Percentiles rank a stretch among this genome's conserved stretches.
Conservation (phyloP, 2,329 filamentous ascomycete genomes). For the Metarhizium sp. region DNA sequence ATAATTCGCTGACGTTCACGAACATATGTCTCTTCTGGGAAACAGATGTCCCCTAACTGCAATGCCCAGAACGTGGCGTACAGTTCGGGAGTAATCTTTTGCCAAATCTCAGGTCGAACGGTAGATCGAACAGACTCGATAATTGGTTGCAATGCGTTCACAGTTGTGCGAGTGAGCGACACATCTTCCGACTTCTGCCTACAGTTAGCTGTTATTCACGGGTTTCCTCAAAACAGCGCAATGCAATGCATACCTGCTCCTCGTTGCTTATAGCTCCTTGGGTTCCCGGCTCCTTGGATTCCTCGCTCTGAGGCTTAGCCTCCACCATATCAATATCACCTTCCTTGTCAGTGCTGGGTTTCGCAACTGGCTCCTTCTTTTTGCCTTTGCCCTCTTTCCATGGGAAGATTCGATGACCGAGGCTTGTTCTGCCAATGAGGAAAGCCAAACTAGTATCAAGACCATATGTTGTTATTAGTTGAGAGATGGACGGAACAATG, state of each 20-base stretch:
- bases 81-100: slow-evolving; percentile 67
- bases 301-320: slow-evolving; percentile 19
- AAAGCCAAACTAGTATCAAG: slow-evolving; percentile 77
- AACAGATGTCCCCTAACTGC: slow-evolving; percentile 69
- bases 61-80: slow-evolving; percentile 91
- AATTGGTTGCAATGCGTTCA: slow-evolving; percentile 52
- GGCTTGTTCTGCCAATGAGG: slow-evolving; percentile 66
- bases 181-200: slow-evolving; percentile 25
- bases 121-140: slow-evolving; percentile 57
- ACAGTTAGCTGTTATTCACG: neutral
- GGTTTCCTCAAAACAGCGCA: neutral
- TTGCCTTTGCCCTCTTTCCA: slow-evolving; percentile 24
- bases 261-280: slow-evolving; percentile 17
- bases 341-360: slow-evolving; percentile 34
- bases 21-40: slow-evolving; percentile 69
- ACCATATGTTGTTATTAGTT: slow-evolving; percentile 68
- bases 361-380: slow-evolving; percentile 17
- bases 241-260: slow-evolving; percentile 21
- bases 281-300: slow-evolving; percentile 15
- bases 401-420: slow-evolving; percentile 54
- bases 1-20: slow-evolving; percentile 62
- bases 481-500: slow-evolving; percentile 64
- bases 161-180: slow-evolving; percentile 20
- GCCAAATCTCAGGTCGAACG: slow-evolving; percentile 55
- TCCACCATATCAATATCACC: slow-evolving; percentile 47